A percentile compares a stretch with the other conserved stretches of the same genome.
Evolutionary conservation across 371 early-diverging fungal species (phyloP).

Genomic region (Lichtheimia hyalospora): DNA sequence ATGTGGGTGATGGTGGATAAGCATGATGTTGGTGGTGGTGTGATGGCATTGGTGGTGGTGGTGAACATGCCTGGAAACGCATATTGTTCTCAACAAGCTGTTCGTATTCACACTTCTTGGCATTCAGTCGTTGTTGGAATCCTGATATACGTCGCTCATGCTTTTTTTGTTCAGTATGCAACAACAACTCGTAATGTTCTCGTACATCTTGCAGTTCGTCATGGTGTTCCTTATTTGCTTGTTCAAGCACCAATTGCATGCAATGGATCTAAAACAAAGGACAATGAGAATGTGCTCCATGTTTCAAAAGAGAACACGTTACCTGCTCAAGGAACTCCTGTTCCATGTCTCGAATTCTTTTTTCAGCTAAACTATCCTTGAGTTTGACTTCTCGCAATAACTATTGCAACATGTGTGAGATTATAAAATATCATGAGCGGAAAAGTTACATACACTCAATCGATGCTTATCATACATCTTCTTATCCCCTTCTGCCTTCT

Average conservation of each 20-base stretch:
- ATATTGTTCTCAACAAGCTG: conserved; percentile 9
- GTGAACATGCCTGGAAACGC: neutral
- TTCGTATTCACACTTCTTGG: conserved; percentile 26
- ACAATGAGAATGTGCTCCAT: too few relatives aligned
- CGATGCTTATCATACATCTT: conserved; percentile 27
- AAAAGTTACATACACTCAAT: conserved; percentile 23
- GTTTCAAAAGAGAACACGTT: too few relatives aligned
- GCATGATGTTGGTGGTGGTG: neutral
- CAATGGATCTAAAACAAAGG: conserved; percentile 13
- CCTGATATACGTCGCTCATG: conserved; percentile 24
- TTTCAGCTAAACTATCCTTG: conserved; percentile 27
- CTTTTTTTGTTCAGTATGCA: conserved; percentile 32
- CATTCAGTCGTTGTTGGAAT: conserved; percentile 30
- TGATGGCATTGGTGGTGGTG: neutral
- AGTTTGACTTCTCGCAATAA: conserved; percentile 31
- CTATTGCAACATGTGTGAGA: conserved; percentile 5
- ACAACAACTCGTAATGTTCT: conserved; percentile 17
- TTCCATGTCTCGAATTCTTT: conserved; percentile 27
- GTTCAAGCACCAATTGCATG: conserved; percentile 21
- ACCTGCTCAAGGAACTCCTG: conserved; percentile 12
- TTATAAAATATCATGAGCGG: too few relatives aligned
- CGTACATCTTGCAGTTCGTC: conserved; percentile 20
- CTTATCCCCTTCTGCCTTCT: conserved; percentile 22
- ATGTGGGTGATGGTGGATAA: conserved; percentile 1
- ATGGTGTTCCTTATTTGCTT: conserved; percentile 15